Evolutionary conservation across 2,329 filamentous ascomycete genomes (phyloP), one percentile per base, ranked within the genome.

Genomic region (Thielaviopsis populi): DNA sequence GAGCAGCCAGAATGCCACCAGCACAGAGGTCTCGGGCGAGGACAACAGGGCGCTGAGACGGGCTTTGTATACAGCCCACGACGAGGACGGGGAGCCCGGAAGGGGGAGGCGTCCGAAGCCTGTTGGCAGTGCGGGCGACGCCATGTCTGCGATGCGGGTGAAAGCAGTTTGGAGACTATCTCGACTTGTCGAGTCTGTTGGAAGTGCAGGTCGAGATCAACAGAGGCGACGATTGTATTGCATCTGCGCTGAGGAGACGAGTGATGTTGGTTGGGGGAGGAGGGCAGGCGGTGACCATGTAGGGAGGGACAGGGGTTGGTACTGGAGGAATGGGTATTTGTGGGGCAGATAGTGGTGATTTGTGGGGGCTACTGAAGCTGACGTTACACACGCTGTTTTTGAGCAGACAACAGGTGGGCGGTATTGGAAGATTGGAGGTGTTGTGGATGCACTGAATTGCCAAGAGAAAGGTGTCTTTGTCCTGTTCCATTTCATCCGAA

Each of bases 1-100:
- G 71, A 97, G 95, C 1, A 96, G 79, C 91, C 91, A 97, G 71
- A 97, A 97, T 33, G 92, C 89, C 61, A 85, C 71, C 64, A 89
- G 80, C 17, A 96, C 88, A 61, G 85, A 79, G 1, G 81, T 79
- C 70, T 95, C 85, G 59, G 84, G 81, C 65, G 85, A 85, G 37
- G 80, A 79, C 64, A 94, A 83, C 56, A 87, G 70, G 22, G 79
- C 76, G 60, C 75, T 77, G 30, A 94, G 70, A 42, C 88, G 83
- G 30, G 85, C 83, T 65, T 79, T 79, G 73, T 89, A 92, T 64
- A 83, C 73, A n/a, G 83, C 80, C 87, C 88, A 91, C 59, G 88
- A 89, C 3, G 88, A 81, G 0, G 79, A 76, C 2, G 80, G 78
- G 33, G 80, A 74, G 15, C 82, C 82, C 8, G 83, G 82, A 70